Evolutionary conservation across 2,329 filamentous ascomycete species (phyloP), one percentile per base, ranked within the genome.

Genomic region (Phaeoacremonium minimum): DNA sequence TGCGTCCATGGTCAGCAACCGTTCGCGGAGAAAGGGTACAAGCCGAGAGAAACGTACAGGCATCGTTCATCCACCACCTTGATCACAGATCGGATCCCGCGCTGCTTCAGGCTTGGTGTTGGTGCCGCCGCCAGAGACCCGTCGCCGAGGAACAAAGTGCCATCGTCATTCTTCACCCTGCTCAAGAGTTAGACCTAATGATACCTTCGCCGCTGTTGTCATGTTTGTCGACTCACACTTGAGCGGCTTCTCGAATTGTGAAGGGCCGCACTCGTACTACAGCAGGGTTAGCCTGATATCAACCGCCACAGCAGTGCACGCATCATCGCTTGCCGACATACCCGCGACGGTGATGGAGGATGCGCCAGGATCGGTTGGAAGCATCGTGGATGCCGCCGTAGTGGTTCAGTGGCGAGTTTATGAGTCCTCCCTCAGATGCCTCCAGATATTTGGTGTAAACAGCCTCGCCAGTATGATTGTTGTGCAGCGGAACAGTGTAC

Each of bases 61-160:
- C 93, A 97, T 54, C 87, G 86, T 57, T 96, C 90, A 56, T 98
- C 94, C 36, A 98, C 77, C 15, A 98, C 90, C 64, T 96, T 97
- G 65, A 98, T 86, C 36, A 98, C 89, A 2, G 87, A 83, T 51
- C 90, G 77, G 38, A 98, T 81, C 7, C 94, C 93, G 53, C 90
- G 89, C 50, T 87, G 81, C 43, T 84, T 80, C 19, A 95, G 75
- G 56, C 91, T 95, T 1, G 90, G 90, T 2, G 87, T 77, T 1
- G 91, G 89, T 12, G 77, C 83, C 31, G 80, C 85, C n/a, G 93
- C 93, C 38, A 98, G 73, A 14, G 91, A 97, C 41, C 93, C 93
- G 60, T 98, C 93, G 43, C 93, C 93, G n/a, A 98, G 77, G 57
- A 98, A 98, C 26, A 95, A 63, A 5, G 87, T 89, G 36, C 83